phyloP scores from a whole-genome alignment of 2,329 filamentous ascomycete species.

The Botrytis cinerea region DNA sequence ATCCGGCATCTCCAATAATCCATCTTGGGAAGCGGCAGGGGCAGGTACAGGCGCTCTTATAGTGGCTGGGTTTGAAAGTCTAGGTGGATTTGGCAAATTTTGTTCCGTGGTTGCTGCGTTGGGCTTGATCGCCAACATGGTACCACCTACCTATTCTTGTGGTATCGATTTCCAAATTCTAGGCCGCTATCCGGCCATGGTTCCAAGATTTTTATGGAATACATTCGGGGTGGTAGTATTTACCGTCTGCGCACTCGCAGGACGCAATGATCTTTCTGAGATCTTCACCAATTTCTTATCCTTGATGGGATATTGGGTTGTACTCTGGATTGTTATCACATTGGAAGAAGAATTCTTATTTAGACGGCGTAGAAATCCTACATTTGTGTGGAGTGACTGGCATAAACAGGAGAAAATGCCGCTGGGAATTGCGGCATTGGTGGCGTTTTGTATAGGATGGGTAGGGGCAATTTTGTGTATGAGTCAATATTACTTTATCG shows the following conservation, averaged over 20 bases:
- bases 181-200: slow-evolving; percentile 55
- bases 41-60: slow-evolving; percentile 64
- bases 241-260: slow-evolving; percentile 64
- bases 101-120: slow-evolving; percentile 65
- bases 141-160: slow-evolving; percentile 64
- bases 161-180: slow-evolving; percentile 70
- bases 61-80: slow-evolving; percentile 59
- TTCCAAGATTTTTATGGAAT: slow-evolving; percentile 68
- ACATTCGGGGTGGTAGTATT: slow-evolving; percentile 62
- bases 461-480: slow-evolving; percentile 65
- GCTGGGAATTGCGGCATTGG: slow-evolving; percentile 60
- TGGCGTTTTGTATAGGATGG: slow-evolving; percentile 66
- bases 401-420: slow-evolving; percentile 60
- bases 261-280: slow-evolving; percentile 58
- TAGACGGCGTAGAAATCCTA: slow-evolving; percentile 44
- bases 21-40: slow-evolving; percentile 59
- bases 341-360: slow-evolving; percentile 65
- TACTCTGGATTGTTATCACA: slow-evolving; percentile 64
- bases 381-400: slow-evolving; percentile 64
- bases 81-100: slow-evolving; percentile 66
- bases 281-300: slow-evolving; percentile 72
- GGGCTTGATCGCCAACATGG: slow-evolving; percentile 65
- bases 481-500: slow-evolving; percentile 68
- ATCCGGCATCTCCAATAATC: slow-evolving; percentile 54
- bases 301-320: slow-evolving; percentile 71